Evolutionary conservation across 805 yeast species (phyloP), one percentile per base, ranked within the genome.

Genomic region (Cyberlindnera misumaiensis): DNA sequence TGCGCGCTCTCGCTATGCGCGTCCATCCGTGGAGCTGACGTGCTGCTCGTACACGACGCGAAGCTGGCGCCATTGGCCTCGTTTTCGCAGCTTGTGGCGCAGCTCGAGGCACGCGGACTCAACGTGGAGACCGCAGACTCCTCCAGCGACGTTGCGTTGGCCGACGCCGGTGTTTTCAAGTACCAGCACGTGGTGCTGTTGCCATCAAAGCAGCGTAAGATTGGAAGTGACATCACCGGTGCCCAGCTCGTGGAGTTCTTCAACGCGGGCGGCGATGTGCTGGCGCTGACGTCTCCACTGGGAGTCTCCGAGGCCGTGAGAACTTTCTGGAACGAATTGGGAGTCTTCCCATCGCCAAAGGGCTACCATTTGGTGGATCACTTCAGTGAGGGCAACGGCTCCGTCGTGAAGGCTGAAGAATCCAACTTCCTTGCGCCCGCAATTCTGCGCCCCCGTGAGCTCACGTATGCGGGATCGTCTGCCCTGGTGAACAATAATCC

Each of bases 301-400:
- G 74, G 72, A 13, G 53, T 70, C 12, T 75, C 81, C 29, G 85
- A 83, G 18, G 73, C 80, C 14, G 62, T 83, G 26, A 75, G 86
- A 43, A 64, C 72, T 3, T 80, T 83, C 51, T 71, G 86, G 47
- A 75, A 78, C 52, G 87, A 89, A 56, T 62, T 89, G 47, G 98
- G 96, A 25, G 79, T 93, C 36, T 75, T 68, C 52, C 84, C 96
- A 41, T 73, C 93, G 35, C 94, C 96, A 42, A 83, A 77, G 55
- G 80, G 77, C 36, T 78, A 75, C 57, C 59, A 65, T 38, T 63
- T 82, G 32, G 58, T 70, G 7, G 95, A 88, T 59, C 80, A 83
- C 58, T 86, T 86, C 63, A 55, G 59, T 41, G 58, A 32, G 28
- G 36, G 38, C 22, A 50, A 50, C 17, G 56, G 52, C 38, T 57